phyloP scores from a whole-genome alignment of 139 green algal genomes.

The Auxenochlorella protothecoides region DNA sequence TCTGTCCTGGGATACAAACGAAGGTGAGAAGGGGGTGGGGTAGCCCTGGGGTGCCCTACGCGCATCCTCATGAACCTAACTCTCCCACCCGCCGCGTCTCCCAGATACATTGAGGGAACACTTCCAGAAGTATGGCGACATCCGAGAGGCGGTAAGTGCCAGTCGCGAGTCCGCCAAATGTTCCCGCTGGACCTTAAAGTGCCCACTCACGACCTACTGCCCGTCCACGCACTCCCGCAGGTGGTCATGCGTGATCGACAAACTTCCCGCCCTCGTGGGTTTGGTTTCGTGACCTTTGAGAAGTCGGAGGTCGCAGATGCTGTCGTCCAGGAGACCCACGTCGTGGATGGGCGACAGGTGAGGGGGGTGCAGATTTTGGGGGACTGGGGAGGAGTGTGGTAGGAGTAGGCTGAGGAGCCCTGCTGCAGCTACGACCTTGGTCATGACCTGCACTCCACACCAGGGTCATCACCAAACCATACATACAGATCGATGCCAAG shows the following conservation, averaged over 20 bases:
- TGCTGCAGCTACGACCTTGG: too few relatives aligned
- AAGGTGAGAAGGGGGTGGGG: constrained; percentile 33
- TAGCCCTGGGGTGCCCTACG: background rate
- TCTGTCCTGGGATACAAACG: constrained; percentile 51
- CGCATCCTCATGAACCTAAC: too few relatives aligned
- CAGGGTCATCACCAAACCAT: too few relatives aligned
- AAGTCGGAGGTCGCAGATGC: constrained; percentile 37
- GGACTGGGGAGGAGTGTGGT: too few relatives aligned
- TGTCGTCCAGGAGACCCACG: constrained; percentile 46
- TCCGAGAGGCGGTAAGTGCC: constrained; percentile 51
- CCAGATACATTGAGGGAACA: constrained; percentile 56
- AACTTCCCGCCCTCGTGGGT: constrained; percentile 58
- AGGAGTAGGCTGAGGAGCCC: too few relatives aligned
- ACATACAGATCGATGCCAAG: constrained; percentile 70
- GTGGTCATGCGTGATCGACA: constrained; percentile 65
- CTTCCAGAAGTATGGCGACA: constrained; percentile 55
- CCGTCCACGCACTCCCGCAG: constrained; percentile 21
- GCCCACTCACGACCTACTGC: background rate
- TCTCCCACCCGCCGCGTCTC: too few relatives aligned
- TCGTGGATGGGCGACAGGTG: constrained; percentile 49
- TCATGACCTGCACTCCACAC: too few relatives aligned
- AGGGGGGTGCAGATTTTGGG: background rate
- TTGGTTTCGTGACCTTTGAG: constrained; percentile 74
- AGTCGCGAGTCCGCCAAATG: too few relatives aligned
- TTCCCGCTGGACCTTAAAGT: too few relatives aligned